Evolutionary conservation across 176 grass and related monocot species (phyloP).

Genomic region (Cenchrus purpureus): DNA sequence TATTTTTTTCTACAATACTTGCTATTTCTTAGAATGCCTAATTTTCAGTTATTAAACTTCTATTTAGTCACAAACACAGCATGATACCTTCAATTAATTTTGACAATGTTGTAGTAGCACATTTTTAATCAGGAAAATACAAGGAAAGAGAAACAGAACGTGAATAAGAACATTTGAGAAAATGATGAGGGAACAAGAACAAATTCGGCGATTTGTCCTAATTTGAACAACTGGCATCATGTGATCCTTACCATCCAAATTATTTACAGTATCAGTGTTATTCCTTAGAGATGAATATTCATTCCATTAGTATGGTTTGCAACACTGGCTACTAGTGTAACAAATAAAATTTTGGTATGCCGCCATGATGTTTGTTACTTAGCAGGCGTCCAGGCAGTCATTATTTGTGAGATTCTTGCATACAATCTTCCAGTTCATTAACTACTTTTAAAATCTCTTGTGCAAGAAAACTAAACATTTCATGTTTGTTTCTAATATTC

Average conservation of each 20-base stretch:
- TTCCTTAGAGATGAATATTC: slow-evolving; percentile 20
- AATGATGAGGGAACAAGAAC: not conserved
- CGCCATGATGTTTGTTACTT: not conserved
- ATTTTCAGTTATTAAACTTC: not conserved
- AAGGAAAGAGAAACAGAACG: not conserved
- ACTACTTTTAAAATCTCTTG: slow-evolving; percentile 6
- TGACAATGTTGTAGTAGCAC: not conserved
- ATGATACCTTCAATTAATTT: not conserved
- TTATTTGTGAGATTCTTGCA: slow-evolving; percentile 13
- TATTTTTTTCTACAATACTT: not conserved
- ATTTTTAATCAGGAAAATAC: not conserved
- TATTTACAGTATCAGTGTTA: not conserved
- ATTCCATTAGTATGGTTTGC: slow-evolving; percentile 9
- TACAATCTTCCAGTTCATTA: not conserved
- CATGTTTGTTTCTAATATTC: slow-evolving; percentile 5
- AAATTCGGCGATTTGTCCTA: not conserved
- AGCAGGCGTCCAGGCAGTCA: not conserved
- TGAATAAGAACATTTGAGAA: slow-evolving; percentile 13
- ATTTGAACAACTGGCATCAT: not conserved
- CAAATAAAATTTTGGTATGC: not conserved
- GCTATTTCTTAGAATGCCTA: not conserved
- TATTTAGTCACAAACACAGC: not conserved
- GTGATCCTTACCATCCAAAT: not conserved
- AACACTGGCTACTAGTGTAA: not conserved
- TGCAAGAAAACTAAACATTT: slow-evolving; percentile 7